Conservation (phyloP, 495 filamentous ascomycete species). For the Geoglossum glabrum region DNA sequence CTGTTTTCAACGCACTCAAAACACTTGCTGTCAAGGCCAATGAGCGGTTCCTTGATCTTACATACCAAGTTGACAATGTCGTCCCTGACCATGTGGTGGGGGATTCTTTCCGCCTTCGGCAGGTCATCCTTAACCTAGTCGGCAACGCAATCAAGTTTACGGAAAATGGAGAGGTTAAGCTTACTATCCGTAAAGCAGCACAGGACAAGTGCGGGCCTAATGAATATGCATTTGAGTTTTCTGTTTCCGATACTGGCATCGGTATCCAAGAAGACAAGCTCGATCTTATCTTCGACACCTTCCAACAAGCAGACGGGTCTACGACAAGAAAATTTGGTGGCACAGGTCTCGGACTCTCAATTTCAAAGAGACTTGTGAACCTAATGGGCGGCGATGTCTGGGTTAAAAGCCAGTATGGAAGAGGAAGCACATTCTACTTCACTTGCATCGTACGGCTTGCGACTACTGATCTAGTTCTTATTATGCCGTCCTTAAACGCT, state of each 20-base stretch:
- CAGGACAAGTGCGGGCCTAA: constrained; percentile 44
- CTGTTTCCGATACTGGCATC: constrained; percentile 92
- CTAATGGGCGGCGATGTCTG: constrained; percentile 96
- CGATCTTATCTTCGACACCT: constrained; percentile 96
- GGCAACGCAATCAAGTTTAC: constrained; percentile 92
- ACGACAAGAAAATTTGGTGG: constrained; percentile 95
- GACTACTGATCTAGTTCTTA: constrained; percentile 56
- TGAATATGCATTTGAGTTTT: constrained; percentile 90
- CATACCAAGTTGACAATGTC: constrained; percentile 82
- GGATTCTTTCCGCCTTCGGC: constrained; percentile 87
- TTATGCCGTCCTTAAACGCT: constrained; percentile 66
- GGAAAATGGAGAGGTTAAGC: constrained; percentile 88
- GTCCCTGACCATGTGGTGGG: constrained; percentile 94
- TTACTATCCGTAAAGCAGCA: constrained; percentile 65
- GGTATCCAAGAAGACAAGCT: constrained; percentile 93
- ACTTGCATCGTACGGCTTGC: constrained; percentile 85
- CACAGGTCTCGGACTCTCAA: constrained; percentile 86
- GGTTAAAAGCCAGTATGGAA: constrained; percentile 85
- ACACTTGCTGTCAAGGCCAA: constrained; percentile 94
- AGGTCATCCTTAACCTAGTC: constrained; percentile 76
- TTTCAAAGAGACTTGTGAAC: constrained; percentile 87
- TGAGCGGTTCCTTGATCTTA: constrained; percentile 83
- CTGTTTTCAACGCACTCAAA: constrained; percentile 95
- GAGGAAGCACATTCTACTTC: constrained; percentile 92
- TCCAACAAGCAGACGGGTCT: constrained; percentile 96